These are phyloP conservation scores for Mycothermus thermophilus DNA, from an alignment of 495 filamentous ascomycete species.

Conservation along the genomic window DNA sequence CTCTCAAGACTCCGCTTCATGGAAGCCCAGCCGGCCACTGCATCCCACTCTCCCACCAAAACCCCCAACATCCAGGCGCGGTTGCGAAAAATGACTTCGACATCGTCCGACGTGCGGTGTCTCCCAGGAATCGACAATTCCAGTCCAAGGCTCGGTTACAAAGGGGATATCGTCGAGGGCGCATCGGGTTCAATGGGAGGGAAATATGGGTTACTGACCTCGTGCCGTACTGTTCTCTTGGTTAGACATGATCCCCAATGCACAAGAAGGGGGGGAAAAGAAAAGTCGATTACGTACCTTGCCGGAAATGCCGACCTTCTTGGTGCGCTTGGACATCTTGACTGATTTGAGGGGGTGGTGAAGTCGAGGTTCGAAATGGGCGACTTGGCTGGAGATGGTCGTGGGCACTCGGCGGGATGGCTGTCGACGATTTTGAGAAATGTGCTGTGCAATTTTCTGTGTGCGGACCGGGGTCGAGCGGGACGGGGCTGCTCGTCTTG, in stretches of 20 bases:
- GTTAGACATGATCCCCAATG: too few species aligned
- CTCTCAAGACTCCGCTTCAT: neutral
- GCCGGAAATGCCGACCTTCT: conserved; percentile 85
- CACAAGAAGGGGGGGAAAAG: neutral
- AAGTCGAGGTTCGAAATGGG: conserved; percentile 12
- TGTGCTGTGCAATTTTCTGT: conserved; percentile 17
- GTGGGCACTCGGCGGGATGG: conserved; percentile 13
- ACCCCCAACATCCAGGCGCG: too few species aligned
- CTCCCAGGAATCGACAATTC: too few species aligned
- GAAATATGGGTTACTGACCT: conserved; percentile 30
- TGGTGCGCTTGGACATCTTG: conserved; percentile 94
- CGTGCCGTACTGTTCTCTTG: conserved; percentile 47
- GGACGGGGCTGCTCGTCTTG: conserved; percentile 13
- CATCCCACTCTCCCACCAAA: neutral
- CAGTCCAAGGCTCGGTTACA: too few species aligned
- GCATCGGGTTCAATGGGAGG: conserved; percentile 4
- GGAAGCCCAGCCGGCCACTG: neutral
- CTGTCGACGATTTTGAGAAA: conserved; percentile 20
- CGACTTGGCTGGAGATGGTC: conserved; percentile 1
- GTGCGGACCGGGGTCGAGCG: conserved; percentile 7
- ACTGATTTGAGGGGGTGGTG: conserved; percentile 22
- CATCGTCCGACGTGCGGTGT: too few species aligned
- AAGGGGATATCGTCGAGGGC: conserved; percentile 4
- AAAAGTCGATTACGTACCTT: conserved; percentile 22
- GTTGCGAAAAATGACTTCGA: too few species aligned